Base-by-base conservation (phyloP, 176 grass and related monocot species). In the Carex littledalei region DNA sequence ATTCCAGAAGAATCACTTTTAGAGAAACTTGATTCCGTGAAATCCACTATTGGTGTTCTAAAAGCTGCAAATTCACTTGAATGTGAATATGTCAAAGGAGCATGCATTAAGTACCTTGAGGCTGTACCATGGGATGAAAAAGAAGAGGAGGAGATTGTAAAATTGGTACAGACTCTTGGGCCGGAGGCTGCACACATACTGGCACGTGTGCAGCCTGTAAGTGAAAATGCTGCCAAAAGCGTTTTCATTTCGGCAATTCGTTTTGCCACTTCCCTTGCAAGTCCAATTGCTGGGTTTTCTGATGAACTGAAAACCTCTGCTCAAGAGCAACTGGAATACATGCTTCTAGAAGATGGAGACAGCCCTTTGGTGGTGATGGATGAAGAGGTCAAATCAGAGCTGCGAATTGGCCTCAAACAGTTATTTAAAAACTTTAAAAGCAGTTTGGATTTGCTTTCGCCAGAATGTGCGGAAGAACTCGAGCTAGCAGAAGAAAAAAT, bases 321-420 rank as follows among this genome's bases (percentile, higher is more conserved):
- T 68, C 93, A 98, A 77, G 95, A 98, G 81, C 95, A 98, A 93
- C 87, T 95, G 41, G 95, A 98, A 67, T 98, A 95, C 83, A 98
- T 98, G 93, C 91, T 98, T 81, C 85, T 92, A 32, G 85, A 90
- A 39, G 95, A 94, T 63, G 89, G 86, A 78, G 91, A 94, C 43
- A 86, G 84, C 82, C 88, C 93, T 86, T 90, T 95, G 53, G 84
- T 95, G 73, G 84, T 80, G 47, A 88, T 89, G 76, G 95, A 98
- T 90, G 89, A 92, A 72, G 93, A 95, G 74, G 90, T 98, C 75
- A 95, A 79, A 63, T 98, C 84, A 66, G 83, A 88, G 79, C 77
- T 90, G 60, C 84, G 11, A 77, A 84, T 78, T 65, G 93, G 95
- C 60, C 80, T 90, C 72, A 85, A 24, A 62, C 90, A 90, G 76